Percentiles rank a stretch among this genome's conserved stretches.
Conservation (phyloP, 2,329 filamentous ascomycete species). For the Nemania sp. region DNA sequence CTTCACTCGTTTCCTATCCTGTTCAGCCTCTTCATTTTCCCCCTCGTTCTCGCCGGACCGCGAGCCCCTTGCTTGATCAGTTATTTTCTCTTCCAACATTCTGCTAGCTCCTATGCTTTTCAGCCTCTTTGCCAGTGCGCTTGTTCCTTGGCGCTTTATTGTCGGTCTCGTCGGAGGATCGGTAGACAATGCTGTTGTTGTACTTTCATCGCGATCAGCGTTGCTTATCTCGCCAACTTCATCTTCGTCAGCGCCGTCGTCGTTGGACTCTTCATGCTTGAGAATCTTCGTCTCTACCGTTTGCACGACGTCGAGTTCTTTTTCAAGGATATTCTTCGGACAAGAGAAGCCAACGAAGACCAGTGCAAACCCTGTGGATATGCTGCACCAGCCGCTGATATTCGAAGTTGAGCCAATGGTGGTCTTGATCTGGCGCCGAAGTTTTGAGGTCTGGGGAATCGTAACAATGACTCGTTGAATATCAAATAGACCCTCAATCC, state of each 20-base stretch:
- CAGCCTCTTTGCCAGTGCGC: background rate
- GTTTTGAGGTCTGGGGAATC: slow-evolving; percentile 40
- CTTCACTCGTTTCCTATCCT: slow-evolving; percentile 29
- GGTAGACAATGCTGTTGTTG: background rate
- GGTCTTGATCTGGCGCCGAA: slow-evolving; percentile 33
- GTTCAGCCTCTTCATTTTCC: slow-evolving; percentile 11
- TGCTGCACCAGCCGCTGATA: slow-evolving; percentile 38
- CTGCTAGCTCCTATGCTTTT: background rate
- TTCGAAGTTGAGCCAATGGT: slow-evolving; percentile 33
- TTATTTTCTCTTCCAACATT: background rate
- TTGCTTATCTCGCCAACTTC: background rate
- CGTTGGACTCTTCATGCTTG: slow-evolving; percentile 24
- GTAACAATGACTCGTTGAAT: slow-evolving; percentile 52
- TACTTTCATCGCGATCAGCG: background rate
- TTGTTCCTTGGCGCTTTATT: background rate
- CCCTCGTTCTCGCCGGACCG: background rate
- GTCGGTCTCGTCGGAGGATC: background rate
- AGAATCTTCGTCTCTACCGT: slow-evolving; percentile 34
- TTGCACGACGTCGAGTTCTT: slow-evolving; percentile 38
- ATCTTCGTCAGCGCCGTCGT: slow-evolving; percentile 20
- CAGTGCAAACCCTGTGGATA: slow-evolving; percentile 39
- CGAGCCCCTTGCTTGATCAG: background rate
- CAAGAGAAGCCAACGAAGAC: slow-evolving; percentile 39
- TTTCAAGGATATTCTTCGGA: slow-evolving; percentile 32
- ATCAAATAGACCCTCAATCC: slow-evolving; percentile 29